Base-by-base conservation (phyloP, 306 rosid species). In the Datisca glomerata region DNA sequence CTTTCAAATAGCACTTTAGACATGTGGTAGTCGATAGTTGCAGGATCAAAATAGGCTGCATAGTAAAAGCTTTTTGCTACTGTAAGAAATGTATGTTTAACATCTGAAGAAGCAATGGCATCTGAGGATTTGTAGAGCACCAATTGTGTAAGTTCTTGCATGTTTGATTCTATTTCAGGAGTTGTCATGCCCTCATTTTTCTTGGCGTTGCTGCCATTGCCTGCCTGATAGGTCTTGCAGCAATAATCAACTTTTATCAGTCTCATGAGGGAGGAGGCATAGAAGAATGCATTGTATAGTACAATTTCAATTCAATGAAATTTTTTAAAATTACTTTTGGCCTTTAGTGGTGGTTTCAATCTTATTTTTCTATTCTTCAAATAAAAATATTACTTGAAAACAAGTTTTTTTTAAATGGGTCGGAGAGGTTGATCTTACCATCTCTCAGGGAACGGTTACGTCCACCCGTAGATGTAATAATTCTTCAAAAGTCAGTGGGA, bases 1-100 rank as follows among this genome's bases (percentile, higher is more conserved):
- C 71, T 66, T 66, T 91, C 76, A 55, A 80, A 91, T 39, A 91
- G 85, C 36, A 84, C 94, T 75, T 73, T 71, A 24, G 73, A 68
- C 21, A 85, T 67, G 63, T 91, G 99, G 59, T 55, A 51, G 65
- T 67, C 69, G 55, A 69, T 65, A 23, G 91, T 78, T 53, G 64
- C 65, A 45, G 72, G 50, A 45, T 91, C 85, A 55, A 57, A 71
- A 45, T 61, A 71, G 11, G 92, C 81, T 33, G 66, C 47, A 64
- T 91, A 91, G 57, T 75, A 80, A 45, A 70, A 64, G 63, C 80
- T 73, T 59, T 75, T 78, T 0, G 82, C 85, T 32, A 91, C 72
- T 1, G 48, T 36, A 16, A 91, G 79, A 59, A 85, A 85, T 44
- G 67, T 71, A 31, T 80, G 70, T 76, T 91, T 80, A 61, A 81